Evolutionary conservation across 192 early-diverging fungal species (phyloP), one percentile per base, ranked within the genome.

Genomic region (Rhizoclosmatium sp.): DNA sequence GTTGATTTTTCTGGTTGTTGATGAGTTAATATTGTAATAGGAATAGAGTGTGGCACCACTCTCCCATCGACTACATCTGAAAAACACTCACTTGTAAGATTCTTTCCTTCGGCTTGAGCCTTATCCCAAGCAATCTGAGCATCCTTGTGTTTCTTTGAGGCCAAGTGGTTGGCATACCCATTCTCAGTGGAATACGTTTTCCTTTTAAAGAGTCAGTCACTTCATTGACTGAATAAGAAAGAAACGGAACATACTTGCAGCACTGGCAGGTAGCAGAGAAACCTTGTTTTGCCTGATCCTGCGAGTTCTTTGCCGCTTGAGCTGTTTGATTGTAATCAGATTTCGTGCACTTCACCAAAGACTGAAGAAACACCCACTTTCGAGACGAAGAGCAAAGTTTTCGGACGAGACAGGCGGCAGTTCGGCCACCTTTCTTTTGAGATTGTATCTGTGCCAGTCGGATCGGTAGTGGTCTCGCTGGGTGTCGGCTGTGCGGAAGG

Each of bases 371-470:
- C 5, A 75, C 59, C 19, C 23, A 77, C 75, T 85, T 16, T 90
- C 70, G 48, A 95, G 84, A 47, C 95, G 92, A 82, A 91, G 88
- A 0, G 89, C 85, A 89, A 98, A 99, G 71, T 89, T 88, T 76
- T 96, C 96, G 19, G 87, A 87, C 2, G 91, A 82, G 42, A 99
- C 91, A 40, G 96, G 93, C 0, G 94, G 94, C 21, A 99, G 85
- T 31, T 93, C 94, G 14, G 93, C 96, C 41, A 99, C 95, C 79
- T 98, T 97, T 76, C 97, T 92, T 88, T 99, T 99, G 41, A 99
- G 84, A 83, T 99, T 99, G 90, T 99, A 99, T 47, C 97, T 88
- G 77, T 99, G 98, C 97, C 98, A 99, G 88, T 99, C 96, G 45
- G 93, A 92, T 40, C 92, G 90, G 83, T 97, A 97, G 85, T 99